These are phyloP conservation scores for Stagonosporopsis vannaccii DNA, from an alignment of 2,329 filamentous ascomycete genomes.

Conservation along the genomic window DNA sequence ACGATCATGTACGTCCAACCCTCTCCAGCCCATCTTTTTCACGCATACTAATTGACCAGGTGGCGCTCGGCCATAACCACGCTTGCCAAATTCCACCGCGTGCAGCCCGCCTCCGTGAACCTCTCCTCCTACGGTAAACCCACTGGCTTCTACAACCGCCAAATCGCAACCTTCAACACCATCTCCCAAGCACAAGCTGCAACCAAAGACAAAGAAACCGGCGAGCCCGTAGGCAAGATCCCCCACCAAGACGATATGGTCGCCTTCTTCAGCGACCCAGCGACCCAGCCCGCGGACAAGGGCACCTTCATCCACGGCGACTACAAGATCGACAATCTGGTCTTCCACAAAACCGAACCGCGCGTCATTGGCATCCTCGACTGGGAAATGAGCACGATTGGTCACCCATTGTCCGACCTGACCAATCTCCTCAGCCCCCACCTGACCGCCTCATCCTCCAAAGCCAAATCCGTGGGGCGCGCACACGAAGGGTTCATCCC, in stretches of 20 bases:
- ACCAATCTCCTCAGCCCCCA: conserved; percentile 72
- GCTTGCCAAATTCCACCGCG: conserved; percentile 83
- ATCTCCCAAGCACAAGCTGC: conserved; percentile 81
- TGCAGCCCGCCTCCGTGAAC: conserved; percentile 71
- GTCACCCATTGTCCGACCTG: conserved; percentile 92
- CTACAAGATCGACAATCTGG: conserved; percentile 77
- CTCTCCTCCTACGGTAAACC: conserved; percentile 76
- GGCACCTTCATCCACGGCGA: conserved; percentile 89
- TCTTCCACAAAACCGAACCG: conserved; percentile 86
- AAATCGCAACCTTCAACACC: conserved; percentile 81
- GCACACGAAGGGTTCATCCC: conserved; percentile 65
- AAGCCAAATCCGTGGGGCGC: conserved; percentile 49
- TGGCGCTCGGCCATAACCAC: conserved; percentile 87
- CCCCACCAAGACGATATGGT: conserved; percentile 85
- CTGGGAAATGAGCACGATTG: conserved; percentile 94
- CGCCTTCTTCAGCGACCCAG: conserved; percentile 74
- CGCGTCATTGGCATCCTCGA: conserved; percentile 92
- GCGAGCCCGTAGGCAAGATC: conserved; percentile 78
- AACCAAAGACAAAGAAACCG: conserved; percentile 78
- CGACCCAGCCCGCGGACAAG: conserved; percentile 76
- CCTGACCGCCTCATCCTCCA: conserved; percentile 49
- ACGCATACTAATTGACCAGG: conserved; percentile 48
- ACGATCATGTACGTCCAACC: conserved; percentile 66
- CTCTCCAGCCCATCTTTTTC: background rate
- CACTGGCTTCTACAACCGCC: conserved; percentile 82